Evolutionary conservation across 2,329 filamentous ascomycete species (phyloP).

Genomic region (Aspergillus fijiensis): DNA sequence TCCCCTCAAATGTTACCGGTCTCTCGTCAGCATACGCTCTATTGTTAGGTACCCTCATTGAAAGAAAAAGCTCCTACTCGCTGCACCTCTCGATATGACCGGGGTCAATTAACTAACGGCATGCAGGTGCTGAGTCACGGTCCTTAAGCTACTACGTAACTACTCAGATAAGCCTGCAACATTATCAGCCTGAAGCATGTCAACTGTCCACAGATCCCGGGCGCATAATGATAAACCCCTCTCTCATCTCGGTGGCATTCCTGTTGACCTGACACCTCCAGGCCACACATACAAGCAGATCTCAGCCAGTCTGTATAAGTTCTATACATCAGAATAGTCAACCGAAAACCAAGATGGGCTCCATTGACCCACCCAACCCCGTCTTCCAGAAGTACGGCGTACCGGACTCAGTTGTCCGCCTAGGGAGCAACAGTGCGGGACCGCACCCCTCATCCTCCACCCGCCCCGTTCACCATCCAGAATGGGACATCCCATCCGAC

Average conservation of each 20-base stretch:
- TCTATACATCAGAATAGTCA: no score
- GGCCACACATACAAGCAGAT: no score
- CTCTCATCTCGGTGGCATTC: not conserved
- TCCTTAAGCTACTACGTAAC: not conserved
- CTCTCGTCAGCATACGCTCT: no score
- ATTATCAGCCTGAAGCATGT: not conserved
- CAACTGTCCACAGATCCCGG: not conserved
- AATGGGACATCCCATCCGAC: constrained; percentile 7
- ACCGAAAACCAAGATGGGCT: not conserved
- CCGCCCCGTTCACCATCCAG: constrained; percentile 6
- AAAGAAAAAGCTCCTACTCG: not conserved
- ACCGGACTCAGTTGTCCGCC: not conserved
- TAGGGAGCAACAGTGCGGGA: constrained; percentile 8
- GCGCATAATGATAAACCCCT: not conserved
- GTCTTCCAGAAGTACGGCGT: constrained; percentile 5
- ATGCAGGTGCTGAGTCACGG: not conserved
- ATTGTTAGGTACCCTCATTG: no score
- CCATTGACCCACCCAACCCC: not conserved
- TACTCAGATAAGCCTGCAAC: not conserved
- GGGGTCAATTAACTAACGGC: not conserved
- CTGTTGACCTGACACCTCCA: not conserved
- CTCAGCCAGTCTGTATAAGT: no score
- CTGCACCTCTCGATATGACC: not conserved
- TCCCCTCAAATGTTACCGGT: not conserved
- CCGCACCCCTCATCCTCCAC: constrained; percentile 6